Base-by-base conservation (phyloP, 1,284 basidiomycete genomes). In the Cryptococcus sp. region DNA sequence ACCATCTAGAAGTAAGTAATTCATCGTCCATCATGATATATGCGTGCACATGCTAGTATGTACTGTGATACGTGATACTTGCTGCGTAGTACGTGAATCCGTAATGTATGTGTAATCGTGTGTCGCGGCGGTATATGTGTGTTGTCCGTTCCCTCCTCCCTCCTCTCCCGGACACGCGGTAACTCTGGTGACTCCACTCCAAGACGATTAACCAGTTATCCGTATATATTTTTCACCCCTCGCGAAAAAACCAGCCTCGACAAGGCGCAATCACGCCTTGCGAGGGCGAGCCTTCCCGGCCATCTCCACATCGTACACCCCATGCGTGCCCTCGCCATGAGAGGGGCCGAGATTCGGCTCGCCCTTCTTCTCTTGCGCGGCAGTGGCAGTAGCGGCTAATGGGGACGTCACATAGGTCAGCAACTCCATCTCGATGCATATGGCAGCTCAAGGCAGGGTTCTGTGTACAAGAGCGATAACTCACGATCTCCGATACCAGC, bases 401-500 rank as follows among this genome's bases (percentile, higher is more conserved):
- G 41, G 46, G 45, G 34, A 10, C 8, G 34, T 25, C 6, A 43
- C 20, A 22, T 26, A 17, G 22, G 48, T 52, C 45, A 51, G 17
- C 15, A n/a, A 44, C 39, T 7, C 8, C 29, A 34, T 10, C 8
- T 5, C 3, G 23, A 43, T 26, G 37, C 17, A 41, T 17, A 34
- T n/a, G 20, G 39, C 50, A 43, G 6, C 2, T 23, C 11, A 37
- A 10, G 41, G 13, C 19, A 7, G 41, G 22, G 10, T 47, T 11
- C 20, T 20, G 11, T 29, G 22, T 8, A 23, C 23, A 46, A 39
- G n/a, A 29, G n/a, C 25, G 19, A 16, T n/a, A 34, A 70, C 74
- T 67, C 50, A 74, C 74, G 85, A 79, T 90, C 88, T 73, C 89
- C 90, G 70, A 94, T 89, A 80, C 91, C 91, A 8, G 89, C 84